Conservation (phyloP, 2,329 filamentous ascomycete genomes). For the Botrytis pseudocinerea region DNA sequence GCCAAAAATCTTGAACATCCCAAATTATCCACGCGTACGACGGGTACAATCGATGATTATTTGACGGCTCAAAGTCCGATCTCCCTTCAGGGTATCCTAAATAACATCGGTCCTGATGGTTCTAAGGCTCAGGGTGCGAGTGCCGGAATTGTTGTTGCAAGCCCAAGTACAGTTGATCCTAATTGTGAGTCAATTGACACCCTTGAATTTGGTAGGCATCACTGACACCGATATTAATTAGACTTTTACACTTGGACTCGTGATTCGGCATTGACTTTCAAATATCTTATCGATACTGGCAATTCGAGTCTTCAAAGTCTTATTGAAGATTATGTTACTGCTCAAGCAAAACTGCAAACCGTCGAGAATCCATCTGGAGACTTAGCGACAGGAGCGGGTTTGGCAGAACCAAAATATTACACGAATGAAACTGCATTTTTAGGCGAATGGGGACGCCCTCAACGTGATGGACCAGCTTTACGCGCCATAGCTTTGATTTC, state of each 20-base stretch:
- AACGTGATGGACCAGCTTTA: constrained; percentile 77
- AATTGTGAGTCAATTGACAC: constrained; percentile 48
- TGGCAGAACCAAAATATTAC: constrained; percentile 74
- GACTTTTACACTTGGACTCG: constrained; percentile 79
- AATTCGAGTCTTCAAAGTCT: constrained; percentile 47
- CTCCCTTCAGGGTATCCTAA: constrained; percentile 52
- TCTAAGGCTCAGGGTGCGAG: constrained; percentile 49
- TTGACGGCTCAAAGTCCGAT: constrained; percentile 43
- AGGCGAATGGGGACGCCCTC: constrained; percentile 62
- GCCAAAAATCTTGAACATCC: not conserved
- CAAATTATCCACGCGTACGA: constrained; percentile 1
- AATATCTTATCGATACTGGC: constrained; percentile 67
- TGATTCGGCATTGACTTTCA: constrained; percentile 71
- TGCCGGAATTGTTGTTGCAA: constrained; percentile 55
- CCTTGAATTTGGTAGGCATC: not conserved
- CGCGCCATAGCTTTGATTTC: constrained; percentile 70
- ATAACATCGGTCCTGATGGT: constrained; percentile 58
- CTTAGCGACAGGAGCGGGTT: constrained; percentile 48
- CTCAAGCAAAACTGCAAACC: constrained; percentile 60
- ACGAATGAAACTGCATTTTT: constrained; percentile 64
- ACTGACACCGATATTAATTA: constrained; percentile 41
- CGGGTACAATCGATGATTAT: constrained; percentile 8
- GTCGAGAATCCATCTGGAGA: constrained; percentile 55
- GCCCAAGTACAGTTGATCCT: constrained; percentile 53
- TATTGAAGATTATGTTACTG: constrained; percentile 66